These are phyloP conservation scores for Crithidia acanthocephali DNA, from an alignment of 208 protist species.

Conservation along the genomic window DNA sequence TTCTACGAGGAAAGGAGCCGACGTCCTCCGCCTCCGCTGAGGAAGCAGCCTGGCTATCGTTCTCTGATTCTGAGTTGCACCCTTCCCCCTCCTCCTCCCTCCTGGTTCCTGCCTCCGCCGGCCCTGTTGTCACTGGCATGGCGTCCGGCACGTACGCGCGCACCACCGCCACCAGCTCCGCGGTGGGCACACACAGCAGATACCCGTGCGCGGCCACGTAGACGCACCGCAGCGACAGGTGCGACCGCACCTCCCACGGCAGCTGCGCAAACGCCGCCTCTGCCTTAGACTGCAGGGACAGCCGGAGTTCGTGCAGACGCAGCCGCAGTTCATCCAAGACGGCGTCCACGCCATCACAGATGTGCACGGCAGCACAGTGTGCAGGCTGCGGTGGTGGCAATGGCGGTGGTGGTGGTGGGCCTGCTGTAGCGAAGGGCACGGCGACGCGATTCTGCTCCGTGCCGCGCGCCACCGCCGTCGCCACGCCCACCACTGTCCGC, in stretches of 20 bases:
- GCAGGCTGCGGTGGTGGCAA: not conserved
- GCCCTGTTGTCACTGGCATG: not conserved
- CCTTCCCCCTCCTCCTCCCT: not conserved
- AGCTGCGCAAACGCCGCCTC: conserved; percentile 30
- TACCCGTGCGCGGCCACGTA: conserved; percentile 41
- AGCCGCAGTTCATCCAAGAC: conserved; percentile 43
- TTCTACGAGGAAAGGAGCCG: not conserved
- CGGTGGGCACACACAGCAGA: conserved; percentile 31
- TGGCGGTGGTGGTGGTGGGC: too few relatives aligned
- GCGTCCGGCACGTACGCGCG: not conserved
- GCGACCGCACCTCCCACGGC: conserved; percentile 25
- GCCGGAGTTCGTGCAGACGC: conserved; percentile 28
- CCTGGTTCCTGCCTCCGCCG: too few relatives aligned
- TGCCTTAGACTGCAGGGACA: conserved; percentile 34
- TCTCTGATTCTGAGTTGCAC: not conserved
- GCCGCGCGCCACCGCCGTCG: too few relatives aligned
- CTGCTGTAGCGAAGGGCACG: not conserved
- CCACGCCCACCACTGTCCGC: conserved; percentile 8
- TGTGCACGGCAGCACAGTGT: not conserved
- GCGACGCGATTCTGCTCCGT: not conserved
- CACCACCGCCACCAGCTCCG: conserved; percentile 13
- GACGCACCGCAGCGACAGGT: conserved; percentile 33
- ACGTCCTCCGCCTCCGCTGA: not conserved
- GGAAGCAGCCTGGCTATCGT: not conserved
- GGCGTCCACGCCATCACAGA: conserved; percentile 36